Conservation (phyloP, 176 grass and related monocot genomes). For the sorghum (Sorghum bicolor) region Sorghum_bicolor_NCBIv3 NC_012870.2:62100001-62100500, state of each 20-base stretch:
- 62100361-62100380: neutral
- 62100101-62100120: neutral
- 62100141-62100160: neutral
- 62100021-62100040: slow-evolving; percentile 3
- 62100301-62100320: neutral
- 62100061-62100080: neutral
- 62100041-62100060: neutral
- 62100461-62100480: neutral
- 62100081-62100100: neutral
- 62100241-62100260: neutral
- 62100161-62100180: neutral
- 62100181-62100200: neutral
- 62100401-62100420: too few relatives aligned
- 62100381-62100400: neutral
- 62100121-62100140: neutral
- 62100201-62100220: neutral
- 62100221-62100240: neutral
- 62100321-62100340: neutral
- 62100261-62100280: neutral
- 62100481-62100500: neutral
- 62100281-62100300: neutral
- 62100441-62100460: neutral
- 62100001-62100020: neutral
- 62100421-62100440: neutral
- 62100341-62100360: neutral